Conservation (phyloP, 1,284 basidiomycete species). For the Puccinia polysora region DNA sequence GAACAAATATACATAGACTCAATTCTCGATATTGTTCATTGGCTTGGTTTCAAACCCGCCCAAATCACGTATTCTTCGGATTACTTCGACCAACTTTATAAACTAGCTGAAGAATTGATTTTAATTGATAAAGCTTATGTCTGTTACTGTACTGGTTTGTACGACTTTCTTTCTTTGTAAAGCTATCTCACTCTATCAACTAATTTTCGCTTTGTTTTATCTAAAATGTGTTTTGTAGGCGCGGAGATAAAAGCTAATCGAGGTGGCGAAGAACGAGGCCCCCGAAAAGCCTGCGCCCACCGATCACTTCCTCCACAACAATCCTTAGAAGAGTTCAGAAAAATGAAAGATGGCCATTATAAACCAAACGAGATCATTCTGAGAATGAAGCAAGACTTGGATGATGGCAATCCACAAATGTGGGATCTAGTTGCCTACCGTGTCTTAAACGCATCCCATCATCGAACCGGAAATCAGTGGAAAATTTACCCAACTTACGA, state of each 20-base stretch:
- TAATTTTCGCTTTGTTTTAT: slow-evolving; percentile 29
- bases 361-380: slow-evolving; percentile 83
- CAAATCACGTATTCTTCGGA: slow-evolving; percentile 99
- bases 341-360: slow-evolving; percentile 88
- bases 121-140: slow-evolving; percentile 88
- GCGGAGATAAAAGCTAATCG: slow-evolving; percentile 86
- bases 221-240: slow-evolving; percentile 58
- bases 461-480: slow-evolving; percentile 90
- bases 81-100: slow-evolving; percentile 84
- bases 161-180: not conserved
- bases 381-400: slow-evolving; percentile 96
- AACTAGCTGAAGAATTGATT: slow-evolving; percentile 85
- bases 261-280: slow-evolving; percentile 75
- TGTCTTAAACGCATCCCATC: slow-evolving; percentile 83
- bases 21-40: slow-evolving; percentile 88
- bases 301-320: slow-evolving; percentile 77
- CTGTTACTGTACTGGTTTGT: slow-evolving; percentile 87
- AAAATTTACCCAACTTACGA: slow-evolving; percentile 96
- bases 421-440: slow-evolving; percentile 98
- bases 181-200: not conserved
- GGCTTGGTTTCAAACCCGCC: slow-evolving; percentile 98
- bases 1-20: slow-evolving; percentile 94
- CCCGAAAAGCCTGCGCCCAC: slow-evolving; percentile 78
- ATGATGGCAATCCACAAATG: slow-evolving; percentile 91
- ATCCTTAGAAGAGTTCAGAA: slow-evolving; percentile 79